Conservation (phyloP, 139 green algal genomes). For the Desmodesmus armatus region DNA sequence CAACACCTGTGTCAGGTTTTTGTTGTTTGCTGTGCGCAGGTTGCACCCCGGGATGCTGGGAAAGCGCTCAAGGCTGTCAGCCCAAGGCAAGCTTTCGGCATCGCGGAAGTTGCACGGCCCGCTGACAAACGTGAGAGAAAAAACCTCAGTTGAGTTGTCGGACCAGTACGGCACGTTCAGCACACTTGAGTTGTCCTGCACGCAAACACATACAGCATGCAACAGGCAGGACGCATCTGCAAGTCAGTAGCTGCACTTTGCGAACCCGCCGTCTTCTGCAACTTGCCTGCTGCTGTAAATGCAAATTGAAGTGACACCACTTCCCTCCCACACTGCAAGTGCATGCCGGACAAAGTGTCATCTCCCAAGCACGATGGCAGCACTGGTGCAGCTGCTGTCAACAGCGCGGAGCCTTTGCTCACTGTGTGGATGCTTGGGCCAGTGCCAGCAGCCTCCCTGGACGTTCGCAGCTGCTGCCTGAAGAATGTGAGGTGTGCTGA, state of each 20-base stretch:
- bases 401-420: not conserved
- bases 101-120: not conserved
- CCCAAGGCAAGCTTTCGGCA: too few species aligned
- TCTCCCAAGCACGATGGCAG: too few species aligned
- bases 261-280: too few species aligned
- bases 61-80: too few species aligned
- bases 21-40: constrained; percentile 9
- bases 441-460: not conserved
- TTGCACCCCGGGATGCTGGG: constrained; percentile 7
- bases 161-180: constrained; percentile 6
- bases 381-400: too few species aligned
- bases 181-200: constrained; percentile 25
- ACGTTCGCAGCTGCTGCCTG: not conserved
- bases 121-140: constrained; percentile 4
- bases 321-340: too few species aligned
- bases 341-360: too few species aligned
- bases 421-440: not conserved
- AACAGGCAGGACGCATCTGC: too few species aligned
- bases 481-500: not conserved
- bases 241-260: too few species aligned
- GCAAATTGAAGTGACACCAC: too few species aligned
- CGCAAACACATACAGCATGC: too few species aligned
- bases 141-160: not conserved
- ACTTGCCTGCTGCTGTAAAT: too few species aligned
- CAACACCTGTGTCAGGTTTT: not conserved